Evolutionary conservation across 2,329 filamentous ascomycete species (phyloP), one percentile per base, ranked within the genome.

Genomic region (Penicillium sp.): DNA sequence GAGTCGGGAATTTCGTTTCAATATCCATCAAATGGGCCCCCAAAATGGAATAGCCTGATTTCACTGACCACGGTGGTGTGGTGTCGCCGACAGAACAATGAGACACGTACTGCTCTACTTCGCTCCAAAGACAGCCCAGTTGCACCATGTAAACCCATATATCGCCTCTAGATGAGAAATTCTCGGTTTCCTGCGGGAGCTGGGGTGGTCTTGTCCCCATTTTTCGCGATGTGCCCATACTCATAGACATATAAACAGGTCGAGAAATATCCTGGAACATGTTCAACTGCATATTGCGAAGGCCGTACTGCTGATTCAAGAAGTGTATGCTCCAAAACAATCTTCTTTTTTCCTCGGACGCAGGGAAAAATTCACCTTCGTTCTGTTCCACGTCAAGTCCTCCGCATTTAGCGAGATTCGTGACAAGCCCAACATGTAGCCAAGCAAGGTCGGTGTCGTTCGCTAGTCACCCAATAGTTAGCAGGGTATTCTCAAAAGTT

Each of bases 281-380:
- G 40, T 74, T 76, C 16, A 80, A 54, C 0, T 79, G 70, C 8
- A 78, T 75, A 2, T 67, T 73, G 39, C 79, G 77, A 5, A 74
- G 73, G 0, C 78, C 79, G 34, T 81, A 81, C 0, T 72, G 78
- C 49, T 81, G 79, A 48, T 81, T 78, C 0, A 82, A 74, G 4
- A 80, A 59, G 49, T 81, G 77, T 0, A 82, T 68, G 46, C 79
- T 81, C 79, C 79, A 82, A 31, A 81, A 82, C 0, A 81, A 63
- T 2, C 77, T 65, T 59, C 76, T 78, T 58, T 79, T 80, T 13
- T 75, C 74, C 52, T 82, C 77, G 1, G 67, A 57, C 1, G 54
- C 58, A 0, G 68, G 64, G 24, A 75, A 72, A 1, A 72, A 65
- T 3, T 61, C 40, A 0, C 61, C 62, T 34, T 80, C 80, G 0